Conservation (phyloP, 140 eudicot species). For the Bidens hawaiensis region DNA sequence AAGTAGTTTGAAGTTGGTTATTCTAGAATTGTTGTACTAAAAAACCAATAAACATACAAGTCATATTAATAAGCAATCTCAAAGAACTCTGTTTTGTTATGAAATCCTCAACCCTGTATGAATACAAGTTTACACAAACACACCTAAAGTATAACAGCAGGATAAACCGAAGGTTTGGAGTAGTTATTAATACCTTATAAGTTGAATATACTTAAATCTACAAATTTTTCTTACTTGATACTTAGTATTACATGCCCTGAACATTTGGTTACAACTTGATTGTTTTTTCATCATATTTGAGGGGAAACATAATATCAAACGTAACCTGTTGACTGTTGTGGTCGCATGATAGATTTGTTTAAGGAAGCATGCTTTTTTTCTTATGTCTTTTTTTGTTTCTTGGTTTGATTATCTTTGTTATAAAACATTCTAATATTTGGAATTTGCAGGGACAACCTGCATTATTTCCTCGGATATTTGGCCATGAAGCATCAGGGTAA, state of each 20-base stretch:
- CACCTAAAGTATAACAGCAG: background rate
- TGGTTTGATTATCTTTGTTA: too few species aligned
- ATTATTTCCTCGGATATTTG: slow-evolving; percentile 86
- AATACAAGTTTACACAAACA: background rate
- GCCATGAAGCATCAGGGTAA: slow-evolving; percentile 99
- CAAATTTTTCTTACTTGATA: background rate
- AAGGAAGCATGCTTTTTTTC: background rate
- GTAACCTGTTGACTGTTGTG: too few species aligned
- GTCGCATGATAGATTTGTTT: too few species aligned
- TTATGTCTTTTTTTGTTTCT: background rate
- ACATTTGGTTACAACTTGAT: too few species aligned
- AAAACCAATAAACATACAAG: too few species aligned
- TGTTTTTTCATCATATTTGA: too few species aligned
- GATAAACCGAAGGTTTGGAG: background rate
- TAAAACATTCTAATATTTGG: background rate
- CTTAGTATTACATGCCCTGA: background rate
- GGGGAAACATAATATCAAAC: too few species aligned
- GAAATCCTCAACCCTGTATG: too few species aligned
- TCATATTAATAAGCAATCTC: background rate
- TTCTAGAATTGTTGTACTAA: too few species aligned
- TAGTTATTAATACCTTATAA: background rate
- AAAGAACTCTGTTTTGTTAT: too few species aligned
- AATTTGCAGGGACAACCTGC: slow-evolving; percentile 62
- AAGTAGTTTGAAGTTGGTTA: too few species aligned
- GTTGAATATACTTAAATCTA: background rate